These are phyloP conservation scores for Otatea glauca DNA, from an alignment of 176 grass and related monocot genomes.

Conservation along the genomic window DNA sequence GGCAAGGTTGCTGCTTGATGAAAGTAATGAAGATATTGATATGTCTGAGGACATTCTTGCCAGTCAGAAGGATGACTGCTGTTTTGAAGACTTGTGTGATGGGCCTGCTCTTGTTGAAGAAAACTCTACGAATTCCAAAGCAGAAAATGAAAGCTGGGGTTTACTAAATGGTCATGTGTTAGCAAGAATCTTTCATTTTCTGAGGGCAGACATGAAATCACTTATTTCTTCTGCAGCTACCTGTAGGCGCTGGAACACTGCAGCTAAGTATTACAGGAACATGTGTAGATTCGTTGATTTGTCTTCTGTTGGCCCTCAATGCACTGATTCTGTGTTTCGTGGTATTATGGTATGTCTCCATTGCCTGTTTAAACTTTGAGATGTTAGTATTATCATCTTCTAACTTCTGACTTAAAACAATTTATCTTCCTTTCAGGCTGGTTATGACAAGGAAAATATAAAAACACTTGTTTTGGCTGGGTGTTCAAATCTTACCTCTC, in stretches of 20 bases:
- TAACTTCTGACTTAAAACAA: conserved; percentile 35
- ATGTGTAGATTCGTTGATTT: conserved; percentile 73
- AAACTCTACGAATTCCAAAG: conserved; percentile 15
- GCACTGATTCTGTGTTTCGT: conserved; percentile 68
- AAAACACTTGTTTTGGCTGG: conserved; percentile 72
- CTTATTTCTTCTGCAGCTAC: conserved; percentile 82
- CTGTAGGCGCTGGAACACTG: conserved; percentile 77
- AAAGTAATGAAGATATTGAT: conserved; percentile 71
- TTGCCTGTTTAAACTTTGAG: conserved; percentile 42
- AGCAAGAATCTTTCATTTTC: conserved; percentile 90
- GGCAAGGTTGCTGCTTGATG: conserved; percentile 61
- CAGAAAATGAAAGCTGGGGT: conserved; percentile 67
- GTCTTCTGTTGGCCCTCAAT: conserved; percentile 75
- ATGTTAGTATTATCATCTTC: conserved; percentile 41
- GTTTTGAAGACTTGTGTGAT: conserved; percentile 79
- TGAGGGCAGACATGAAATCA: conserved; percentile 82
- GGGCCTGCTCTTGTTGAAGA: conserved; percentile 55
- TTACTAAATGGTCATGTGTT: conserved; percentile 62
- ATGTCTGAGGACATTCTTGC: conserved; percentile 64
- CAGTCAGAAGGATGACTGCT: conserved; percentile 67
- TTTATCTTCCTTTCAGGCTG: conserved; percentile 68
- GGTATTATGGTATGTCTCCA: conserved; percentile 71
- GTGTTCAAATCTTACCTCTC: conserved; percentile 75
- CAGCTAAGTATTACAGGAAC: conserved; percentile 71
- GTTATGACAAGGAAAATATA: conserved; percentile 81